Base-by-base conservation (phyloP, 495 filamentous ascomycete species). In the Penicillium malachiteum region DNA sequence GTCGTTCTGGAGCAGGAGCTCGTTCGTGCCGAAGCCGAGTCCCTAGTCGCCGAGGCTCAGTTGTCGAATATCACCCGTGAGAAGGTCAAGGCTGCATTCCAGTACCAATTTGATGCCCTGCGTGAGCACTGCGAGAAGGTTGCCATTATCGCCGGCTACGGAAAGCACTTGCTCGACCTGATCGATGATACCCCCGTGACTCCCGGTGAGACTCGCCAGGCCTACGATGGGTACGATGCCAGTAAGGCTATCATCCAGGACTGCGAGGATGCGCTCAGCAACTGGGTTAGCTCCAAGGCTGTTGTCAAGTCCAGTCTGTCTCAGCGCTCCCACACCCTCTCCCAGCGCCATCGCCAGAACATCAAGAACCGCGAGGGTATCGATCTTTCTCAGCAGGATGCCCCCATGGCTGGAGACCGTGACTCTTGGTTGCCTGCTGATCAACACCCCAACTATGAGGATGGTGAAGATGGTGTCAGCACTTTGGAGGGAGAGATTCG, bases 231-330 rank as follows among this genome's bases (percentile, higher is more conserved):
- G 56, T 98, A 98, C 71, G 94, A 98, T 63, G 92, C 92, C 57
- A 94, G 89, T 83, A 97, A 97, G 78, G 92, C 84, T 72, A 97
- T 98, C 76, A 97, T 98, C 72, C 95, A 97, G 78, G 94, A 98
- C 71, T 98, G 94, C 72, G 94, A 98, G 71, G 92, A 97, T 63
- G 82, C 95, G 6, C 86, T 98, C 47, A 96, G 90, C 59, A 97
- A 96, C 78, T 98, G 94, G 94, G 90, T 97, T 9, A 77, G 83
- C 54, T 85, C 90, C 66, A 94, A 92, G 72, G 92, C 94, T 1
- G 81, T 89, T 45, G 92, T 98, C 57, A 86, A 84, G 59, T 84
- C 92, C 56, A 88, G 88, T 64, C 85, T 98, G 44, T 95, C 90
- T 9, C 84, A 84, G 7, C 90, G 94, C 51, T 84, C 93, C 30